Percentiles rank a stretch among this genome's conserved stretches.
Conservation (phyloP, 768 basidiomycete genomes). For the Phanerodontia chrysosporium region DNA sequence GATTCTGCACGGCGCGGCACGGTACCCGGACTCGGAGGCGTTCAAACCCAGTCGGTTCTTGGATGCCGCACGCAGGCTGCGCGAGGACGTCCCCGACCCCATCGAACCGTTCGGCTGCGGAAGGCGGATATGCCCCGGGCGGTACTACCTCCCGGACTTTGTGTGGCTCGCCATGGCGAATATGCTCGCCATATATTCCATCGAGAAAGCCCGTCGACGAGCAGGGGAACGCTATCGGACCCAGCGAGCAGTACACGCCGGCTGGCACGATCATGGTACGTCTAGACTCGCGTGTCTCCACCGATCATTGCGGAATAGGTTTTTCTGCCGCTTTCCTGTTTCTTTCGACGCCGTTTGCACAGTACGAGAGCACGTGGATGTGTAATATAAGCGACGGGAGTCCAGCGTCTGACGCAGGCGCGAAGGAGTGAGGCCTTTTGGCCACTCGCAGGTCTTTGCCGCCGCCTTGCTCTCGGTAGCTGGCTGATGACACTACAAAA, state of each 20-base stretch:
- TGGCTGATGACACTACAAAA: no score
- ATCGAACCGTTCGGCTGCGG: constrained; percentile 17
- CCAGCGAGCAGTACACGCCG: background rate
- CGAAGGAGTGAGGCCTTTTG: no score
- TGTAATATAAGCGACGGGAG: no score
- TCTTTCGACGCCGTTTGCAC: background rate
- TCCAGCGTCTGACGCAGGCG: no score
- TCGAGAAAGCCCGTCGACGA: constrained; percentile 4
- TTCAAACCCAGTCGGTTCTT: constrained; percentile 18
- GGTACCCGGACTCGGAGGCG: constrained; percentile 16
- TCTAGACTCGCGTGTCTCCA: background rate
- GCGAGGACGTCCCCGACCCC: constrained; percentile 6
- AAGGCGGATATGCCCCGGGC: constrained; percentile 18
- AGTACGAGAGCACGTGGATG: background rate
- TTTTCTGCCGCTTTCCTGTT: background rate
- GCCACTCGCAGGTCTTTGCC: no score
- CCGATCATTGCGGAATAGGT: background rate
- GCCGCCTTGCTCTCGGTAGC: no score
- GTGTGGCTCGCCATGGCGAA: constrained; percentile 13
- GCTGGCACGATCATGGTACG: background rate
- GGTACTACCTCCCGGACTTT: constrained; percentile 11
- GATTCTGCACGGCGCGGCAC: constrained; percentile 15
- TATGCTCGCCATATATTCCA: constrained; percentile 6
- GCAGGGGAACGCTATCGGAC: background rate
- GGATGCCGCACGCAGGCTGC: background rate